These are phyloP conservation scores for Cryptosporidium bovis DNA, from an alignment of 169 alveolate genomes.

Conservation along the genomic window DNA sequence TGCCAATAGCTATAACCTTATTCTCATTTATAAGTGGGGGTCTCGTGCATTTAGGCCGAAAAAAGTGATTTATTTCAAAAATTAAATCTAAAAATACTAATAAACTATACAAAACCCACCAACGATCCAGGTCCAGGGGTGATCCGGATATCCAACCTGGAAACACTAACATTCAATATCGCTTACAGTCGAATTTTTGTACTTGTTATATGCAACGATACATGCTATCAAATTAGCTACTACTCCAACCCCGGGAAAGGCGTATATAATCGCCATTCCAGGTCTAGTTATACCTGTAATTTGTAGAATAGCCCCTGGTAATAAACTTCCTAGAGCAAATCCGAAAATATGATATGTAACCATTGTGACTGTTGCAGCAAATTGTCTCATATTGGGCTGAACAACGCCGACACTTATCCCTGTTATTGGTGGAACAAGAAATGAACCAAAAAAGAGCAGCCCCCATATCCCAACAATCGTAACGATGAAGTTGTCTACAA, in stretches of 20 bases:
- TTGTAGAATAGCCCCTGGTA: conserved; percentile 67
- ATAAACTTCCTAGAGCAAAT: conserved; percentile 71
- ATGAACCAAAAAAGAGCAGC: conserved; percentile 62
- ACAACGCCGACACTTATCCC: conserved; percentile 75
- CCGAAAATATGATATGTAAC: conserved; percentile 66
- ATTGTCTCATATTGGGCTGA: conserved; percentile 45
- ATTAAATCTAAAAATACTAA: too few relatives aligned
- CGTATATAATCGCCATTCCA: conserved; percentile 70
- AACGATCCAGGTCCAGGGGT: too few relatives aligned
- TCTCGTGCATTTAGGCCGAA: too few relatives aligned
- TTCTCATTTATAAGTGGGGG: too few relatives aligned
- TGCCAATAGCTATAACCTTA: too few relatives aligned
- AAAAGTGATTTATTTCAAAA: too few relatives aligned
- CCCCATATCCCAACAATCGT: conserved; percentile 71
- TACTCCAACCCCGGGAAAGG: conserved; percentile 62
- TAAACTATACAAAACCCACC: too few relatives aligned
- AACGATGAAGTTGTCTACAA: conserved; percentile 34
- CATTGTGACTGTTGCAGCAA: conserved; percentile 72
- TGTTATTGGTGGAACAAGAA: conserved; percentile 70
- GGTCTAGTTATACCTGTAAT: conserved; percentile 56
- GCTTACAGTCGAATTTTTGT: not conserved
- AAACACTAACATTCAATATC: too few relatives aligned
- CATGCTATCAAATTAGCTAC: conserved; percentile 43
- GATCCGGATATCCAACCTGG: too few relatives aligned
- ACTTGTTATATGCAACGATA: conserved; percentile 25